A percentile compares a stretch with the other conserved stretches of the same genome.
These are phyloP conservation scores for Pseudoscleropodium purum DNA, from an alignment of 225 moss, liverwort and hornwort species.

Conservation along the genomic window DNA sequence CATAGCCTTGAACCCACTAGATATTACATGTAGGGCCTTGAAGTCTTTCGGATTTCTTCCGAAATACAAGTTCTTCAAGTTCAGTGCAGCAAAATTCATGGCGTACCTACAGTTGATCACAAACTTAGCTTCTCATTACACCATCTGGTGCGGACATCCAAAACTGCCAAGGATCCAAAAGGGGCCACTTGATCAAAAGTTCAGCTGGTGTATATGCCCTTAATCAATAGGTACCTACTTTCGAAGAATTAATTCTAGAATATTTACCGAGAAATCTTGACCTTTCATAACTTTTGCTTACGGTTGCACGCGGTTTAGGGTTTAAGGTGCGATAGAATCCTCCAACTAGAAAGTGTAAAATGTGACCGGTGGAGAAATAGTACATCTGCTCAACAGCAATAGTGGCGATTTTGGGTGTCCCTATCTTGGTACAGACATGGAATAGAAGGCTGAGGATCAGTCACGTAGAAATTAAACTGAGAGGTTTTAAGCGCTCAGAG, in stretches of 20 bases:
- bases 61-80: constrained; percentile 42
- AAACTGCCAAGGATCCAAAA: neutral
- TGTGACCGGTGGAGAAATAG: neutral
- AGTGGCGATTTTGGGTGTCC: neutral
- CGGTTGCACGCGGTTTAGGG: neutral
- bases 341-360: neutral
- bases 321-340: neutral
- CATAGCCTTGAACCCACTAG: constrained; percentile 64
- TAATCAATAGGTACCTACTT: neutral
- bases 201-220: neutral
- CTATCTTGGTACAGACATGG: neutral
- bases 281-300: neutral
- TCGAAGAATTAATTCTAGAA: neutral
- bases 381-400: neutral
- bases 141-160: neutral
- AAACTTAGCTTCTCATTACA: neutral
- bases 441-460: neutral
- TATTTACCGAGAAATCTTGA: neutral
- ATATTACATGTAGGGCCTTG: constrained; percentile 60
- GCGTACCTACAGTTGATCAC: constrained; percentile 54
- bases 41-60: constrained; percentile 42
- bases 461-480: neutral
- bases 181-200: neutral
- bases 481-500: neutral
- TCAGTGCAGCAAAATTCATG: constrained; percentile 65